Evolutionary conservation across 371 early-diverging fungal species (phyloP), one percentile per base, ranked within the genome.

Genomic region (Haplosporangium sp.): DNA sequence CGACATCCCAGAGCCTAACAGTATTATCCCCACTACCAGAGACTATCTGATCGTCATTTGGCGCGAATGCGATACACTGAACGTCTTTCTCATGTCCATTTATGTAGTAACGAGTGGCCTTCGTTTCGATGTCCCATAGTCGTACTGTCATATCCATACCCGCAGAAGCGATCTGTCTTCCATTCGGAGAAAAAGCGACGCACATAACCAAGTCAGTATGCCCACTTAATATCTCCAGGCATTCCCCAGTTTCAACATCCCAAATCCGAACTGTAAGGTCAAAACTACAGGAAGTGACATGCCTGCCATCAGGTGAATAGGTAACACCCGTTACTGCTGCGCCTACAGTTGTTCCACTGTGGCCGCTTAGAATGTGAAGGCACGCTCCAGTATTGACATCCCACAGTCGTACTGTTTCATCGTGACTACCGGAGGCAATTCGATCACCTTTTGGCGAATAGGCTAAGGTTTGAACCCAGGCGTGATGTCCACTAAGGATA

Each of bases 261-360:
- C 63, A 63, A 35, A 50, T 37, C 19, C 63, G 48, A 9, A 65
- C 56, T 40, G 65, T 56, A 11, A 2, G 20, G 56, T 65, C 65
- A 40, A 13, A 5, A 9, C 56, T 56, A 15, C 9, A 56, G 20
- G 56, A 34, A 20, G 20, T 35, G 1, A 56, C 2, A 11, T 27
- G 11, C 1, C 34, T 10, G 35, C 56, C 56, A 27, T 56, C 1
- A 8, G 56, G 35, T 34, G 56, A 56, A 3, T 34, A 34, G 11
- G 35, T 15, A 34, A 56, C 11, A 19, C 6, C 11, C 9, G 11
- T 2, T 4, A 56, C 17, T 6, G 56, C 0, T 3, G 0, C 37
- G 17, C 3, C 2, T 11, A 34, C 0, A 15, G 34, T 19, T 2
- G 56, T 1, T 0, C 15, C 11, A 6, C 9, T 19, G 2, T 56